Evolutionary conservation across 495 filamentous ascomycete species (phyloP).

Genomic region (Tuber umbilicatum): DNA sequence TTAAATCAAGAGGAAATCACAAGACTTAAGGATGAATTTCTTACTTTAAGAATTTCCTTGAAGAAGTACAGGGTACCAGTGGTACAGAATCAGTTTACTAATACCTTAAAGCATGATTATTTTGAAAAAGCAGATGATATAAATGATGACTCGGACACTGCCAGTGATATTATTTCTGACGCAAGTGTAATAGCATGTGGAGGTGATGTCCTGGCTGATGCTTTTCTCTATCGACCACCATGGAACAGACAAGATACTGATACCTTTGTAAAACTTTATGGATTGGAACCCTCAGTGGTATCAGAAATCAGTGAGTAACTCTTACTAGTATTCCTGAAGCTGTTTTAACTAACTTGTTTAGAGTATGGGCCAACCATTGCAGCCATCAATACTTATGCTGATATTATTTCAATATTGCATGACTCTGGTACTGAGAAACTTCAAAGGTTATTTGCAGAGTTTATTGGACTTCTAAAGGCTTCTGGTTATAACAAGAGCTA

Average conservation of each 20-base stretch:
- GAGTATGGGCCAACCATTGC: background rate
- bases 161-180: slow-evolving; percentile 14
- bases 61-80: background rate
- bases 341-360: slow-evolving; percentile 2
- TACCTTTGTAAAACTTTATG: slow-evolving; percentile 5
- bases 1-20: background rate
- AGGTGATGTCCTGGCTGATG: slow-evolving; percentile 1
- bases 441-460: background rate
- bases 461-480: background rate
- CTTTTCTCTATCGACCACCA: background rate
- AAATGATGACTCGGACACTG: background rate
- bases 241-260: background rate
- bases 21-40: slow-evolving; percentile 16
- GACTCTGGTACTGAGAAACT: background rate
- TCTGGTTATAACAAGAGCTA: slow-evolving; percentile 7
- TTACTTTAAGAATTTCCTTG: slow-evolving; percentile 10
- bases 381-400: slow-evolving; percentile 2
- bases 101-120: slow-evolving; percentile 9
- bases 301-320: slow-evolving; percentile 15
- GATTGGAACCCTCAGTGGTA: slow-evolving; percentile 3
- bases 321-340: slow-evolving; percentile 6
- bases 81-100: slow-evolving; percentile 7
- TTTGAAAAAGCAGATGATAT: too few species aligned
- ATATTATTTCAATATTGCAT: background rate
- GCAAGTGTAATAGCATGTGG: background rate